Evolutionary conservation across 2,329 filamentous ascomycete genomes (phyloP), one percentile per base, ranked within the genome.

Genomic region (Leptographium galeiforme): DNA sequence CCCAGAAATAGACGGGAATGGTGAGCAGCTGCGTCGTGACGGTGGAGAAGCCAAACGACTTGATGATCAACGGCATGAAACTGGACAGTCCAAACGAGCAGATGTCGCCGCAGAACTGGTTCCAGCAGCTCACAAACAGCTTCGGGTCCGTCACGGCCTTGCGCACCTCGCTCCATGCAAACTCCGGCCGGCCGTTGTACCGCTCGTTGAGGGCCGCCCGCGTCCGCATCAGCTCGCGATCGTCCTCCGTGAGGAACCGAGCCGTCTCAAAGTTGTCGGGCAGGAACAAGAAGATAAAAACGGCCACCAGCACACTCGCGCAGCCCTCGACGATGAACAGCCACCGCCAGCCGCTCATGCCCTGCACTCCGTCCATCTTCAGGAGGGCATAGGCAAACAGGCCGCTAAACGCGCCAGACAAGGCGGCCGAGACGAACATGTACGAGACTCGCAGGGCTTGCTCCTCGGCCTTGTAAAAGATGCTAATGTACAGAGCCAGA

Each of bases 401-500:
- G n/a, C 54, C 54, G 14, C 53, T 46, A 44, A 55, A 55, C 25
- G 54, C 50, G n/a, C 54, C 54, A 1, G 51, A 32, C 19, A 55
- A 48, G n/a, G 55, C 38, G 14, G 50, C 38, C 10, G 51, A 48
- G 4, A 56, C 56, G 8, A 57, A 38, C 36, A 57, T 19, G 25
- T 50, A 18, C 3, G 38, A 38, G 2, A 49, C 41, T 7, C 56
- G 51, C 49, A 47, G 45, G 13, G 53, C 53, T 4, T 50, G 48
- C 49, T 57, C 56, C 16, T 57, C 54, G 19, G 44, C 43, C 25
- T 47, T 52, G 48, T 49, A 57, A 8, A 56, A 50, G 44, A 53
- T 56, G 40, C 44, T 44, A 16, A 57, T 7, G 52, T 82, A 82
- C 12, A 78, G 63, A 0, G 74, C 73, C 53, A 81, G 68, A 0